A percentile compares a stretch with the other conserved stretches of the same genome.
phyloP scores from a whole-genome alignment of 352 stramenopile genomes.

The Nothophytophthora sp. region DNA sequence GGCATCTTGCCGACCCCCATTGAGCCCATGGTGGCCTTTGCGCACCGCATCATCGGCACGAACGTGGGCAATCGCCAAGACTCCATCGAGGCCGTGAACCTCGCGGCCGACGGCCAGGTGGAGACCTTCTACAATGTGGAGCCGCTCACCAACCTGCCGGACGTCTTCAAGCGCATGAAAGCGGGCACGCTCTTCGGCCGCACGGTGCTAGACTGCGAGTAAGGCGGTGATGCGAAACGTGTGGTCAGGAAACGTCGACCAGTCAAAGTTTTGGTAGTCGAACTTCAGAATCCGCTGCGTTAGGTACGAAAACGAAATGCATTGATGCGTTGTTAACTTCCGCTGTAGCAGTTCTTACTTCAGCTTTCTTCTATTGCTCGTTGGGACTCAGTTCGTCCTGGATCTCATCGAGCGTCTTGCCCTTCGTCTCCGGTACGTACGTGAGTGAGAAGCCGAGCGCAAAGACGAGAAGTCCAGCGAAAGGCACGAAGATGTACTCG shows the following conservation, averaged over 20 bases:
- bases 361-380: slow-evolving; percentile 8
- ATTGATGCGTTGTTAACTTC: too few relatives aligned
- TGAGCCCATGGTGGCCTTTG: slow-evolving; percentile 34
- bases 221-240: background rate
- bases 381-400: slow-evolving; percentile 43
- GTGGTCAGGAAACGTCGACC: background rate
- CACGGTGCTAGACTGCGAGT: slow-evolving; percentile 53
- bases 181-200: slow-evolving; percentile 34
- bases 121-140: slow-evolving; percentile 45
- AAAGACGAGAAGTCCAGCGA: slow-evolving; percentile 72
- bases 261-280: too few relatives aligned
- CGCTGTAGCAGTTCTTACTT: too few relatives aligned
- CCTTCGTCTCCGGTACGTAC: slow-evolving; percentile 91
- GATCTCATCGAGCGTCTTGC: slow-evolving; percentile 75
- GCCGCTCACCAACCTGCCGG: slow-evolving; percentile 31
- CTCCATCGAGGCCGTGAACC: slow-evolving; percentile 50
- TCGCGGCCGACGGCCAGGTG: slow-evolving; percentile 45
- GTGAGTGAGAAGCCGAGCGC: slow-evolving; percentile 74
- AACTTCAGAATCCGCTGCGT: too few relatives aligned
- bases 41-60: slow-evolving; percentile 46
- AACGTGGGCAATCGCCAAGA: slow-evolving; percentile 62
- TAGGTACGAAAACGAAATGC: too few relatives aligned
- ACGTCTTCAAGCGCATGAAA: slow-evolving; percentile 51
- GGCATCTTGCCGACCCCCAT: slow-evolving; percentile 27
- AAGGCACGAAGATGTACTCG: slow-evolving; percentile 90